A percentile compares a stretch with the other conserved stretches of the same genome.
Conservation (phyloP, 1,139 yeast species). For the Meyerozyma carpophila region DNA sequence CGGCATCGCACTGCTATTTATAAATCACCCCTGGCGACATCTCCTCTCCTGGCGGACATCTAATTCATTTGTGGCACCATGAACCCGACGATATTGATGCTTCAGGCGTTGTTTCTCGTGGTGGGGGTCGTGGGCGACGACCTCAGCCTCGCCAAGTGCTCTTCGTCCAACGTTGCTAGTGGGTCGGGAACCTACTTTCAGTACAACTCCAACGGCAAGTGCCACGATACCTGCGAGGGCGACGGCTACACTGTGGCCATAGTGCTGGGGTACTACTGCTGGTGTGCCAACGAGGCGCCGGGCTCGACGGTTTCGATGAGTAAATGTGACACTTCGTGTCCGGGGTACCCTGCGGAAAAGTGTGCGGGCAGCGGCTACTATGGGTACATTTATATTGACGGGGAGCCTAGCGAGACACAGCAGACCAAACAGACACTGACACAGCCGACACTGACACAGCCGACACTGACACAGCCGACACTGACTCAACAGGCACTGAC, state of each 20-base stretch:
- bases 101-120: background rate
- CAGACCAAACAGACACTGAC: background rate
- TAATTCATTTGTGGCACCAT: background rate
- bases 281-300: slow-evolving; percentile 57
- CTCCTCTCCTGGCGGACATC: background rate
- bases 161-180: slow-evolving; percentile 37
- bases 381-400: slow-evolving; percentile 22
- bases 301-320: slow-evolving; percentile 22
- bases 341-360: slow-evolving; percentile 35
- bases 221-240: slow-evolving; percentile 39
- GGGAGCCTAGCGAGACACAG: background rate
- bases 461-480: background rate
- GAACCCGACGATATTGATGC: background rate
- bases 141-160: slow-evolving; percentile 27
- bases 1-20: background rate
- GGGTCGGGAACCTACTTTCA: slow-evolving; percentile 13
- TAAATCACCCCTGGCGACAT: background rate
- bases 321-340: slow-evolving; percentile 47
- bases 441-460: background rate
- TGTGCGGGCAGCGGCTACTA: slow-evolving; percentile 30
- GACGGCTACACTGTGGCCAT: slow-evolving; percentile 52
- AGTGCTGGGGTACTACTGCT: slow-evolving; percentile 47
- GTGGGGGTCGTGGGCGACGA: slow-evolving; percentile 9
- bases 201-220: slow-evolving; percentile 51
- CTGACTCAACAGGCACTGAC: background rate